Evolutionary conservation across 257 asterid species (phyloP).

Genomic region (Lavandula angustifolia): DNA sequence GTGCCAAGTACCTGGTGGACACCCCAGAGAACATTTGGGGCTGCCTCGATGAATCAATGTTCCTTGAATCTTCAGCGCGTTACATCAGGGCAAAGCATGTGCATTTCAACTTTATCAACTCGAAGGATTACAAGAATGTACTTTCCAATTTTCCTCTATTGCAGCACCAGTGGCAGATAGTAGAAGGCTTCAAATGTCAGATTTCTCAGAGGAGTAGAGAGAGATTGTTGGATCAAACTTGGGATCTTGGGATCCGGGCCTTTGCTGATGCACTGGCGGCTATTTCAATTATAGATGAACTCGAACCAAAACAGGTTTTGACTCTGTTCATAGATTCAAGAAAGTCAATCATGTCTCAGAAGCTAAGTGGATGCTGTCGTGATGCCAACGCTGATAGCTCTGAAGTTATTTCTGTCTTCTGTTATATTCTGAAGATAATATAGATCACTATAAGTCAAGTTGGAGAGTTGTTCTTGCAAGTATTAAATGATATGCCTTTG

Average conservation of each 20-base stretch:
- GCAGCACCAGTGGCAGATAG: slow-evolving; percentile 98
- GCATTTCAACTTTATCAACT: slow-evolving; percentile 57
- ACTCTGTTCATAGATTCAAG: slow-evolving; percentile 77
- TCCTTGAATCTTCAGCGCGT: slow-evolving; percentile 83
- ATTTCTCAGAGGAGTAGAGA: slow-evolving; percentile 89
- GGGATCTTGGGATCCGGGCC: slow-evolving; percentile 63
- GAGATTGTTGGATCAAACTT: slow-evolving; percentile 73
- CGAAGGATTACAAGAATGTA: slow-evolving; percentile 51
- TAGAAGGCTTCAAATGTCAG: slow-evolving; percentile 91
- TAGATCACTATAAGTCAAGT: slow-evolving; percentile 92
- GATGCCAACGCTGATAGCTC: slow-evolving; percentile 63
- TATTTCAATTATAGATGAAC: slow-evolving; percentile 79
- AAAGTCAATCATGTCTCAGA: slow-evolving; percentile 72
- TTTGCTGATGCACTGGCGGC: slow-evolving; percentile 97
- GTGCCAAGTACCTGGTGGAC: slow-evolving; percentile 98
- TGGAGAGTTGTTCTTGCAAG: slow-evolving; percentile 92
- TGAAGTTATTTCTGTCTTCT: slow-evolving; percentile 78
- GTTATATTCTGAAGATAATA: slow-evolving; percentile 80
- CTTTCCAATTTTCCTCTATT: slow-evolving; percentile 82
- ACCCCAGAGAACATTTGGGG: slow-evolving; percentile 99
- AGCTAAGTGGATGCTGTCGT: slow-evolving; percentile 64
- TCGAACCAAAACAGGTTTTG: slow-evolving; percentile 78
- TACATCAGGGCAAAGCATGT: slow-evolving; percentile 90
- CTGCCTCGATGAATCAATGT: slow-evolving; percentile 94
- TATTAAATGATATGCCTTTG: slow-evolving; percentile 86